These are phyloP conservation scores for Fraxinus greggii DNA, from an alignment of 305 asterid species.

Conservation along the genomic window DNA sequence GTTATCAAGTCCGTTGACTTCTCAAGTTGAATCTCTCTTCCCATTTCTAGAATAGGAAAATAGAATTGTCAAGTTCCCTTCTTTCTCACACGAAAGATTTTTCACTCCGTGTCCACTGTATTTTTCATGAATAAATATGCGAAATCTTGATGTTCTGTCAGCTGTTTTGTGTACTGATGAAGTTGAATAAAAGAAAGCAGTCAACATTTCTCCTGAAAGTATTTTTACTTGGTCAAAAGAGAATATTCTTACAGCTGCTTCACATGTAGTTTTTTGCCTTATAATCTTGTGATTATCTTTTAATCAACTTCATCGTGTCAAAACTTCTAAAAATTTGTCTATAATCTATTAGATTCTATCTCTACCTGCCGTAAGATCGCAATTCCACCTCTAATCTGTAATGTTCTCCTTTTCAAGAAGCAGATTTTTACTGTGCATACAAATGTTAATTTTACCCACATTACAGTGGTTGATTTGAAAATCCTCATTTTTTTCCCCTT, in stretches of 20 bases:
- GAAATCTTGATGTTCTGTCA: not conserved
- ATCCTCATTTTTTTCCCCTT: not conserved
- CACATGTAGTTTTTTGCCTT: not conserved
- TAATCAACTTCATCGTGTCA: not conserved
- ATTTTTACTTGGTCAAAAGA: not conserved
- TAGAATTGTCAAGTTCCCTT: not conserved
- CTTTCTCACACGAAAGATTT: not conserved
- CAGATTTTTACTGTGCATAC: not conserved
- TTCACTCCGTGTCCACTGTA: not conserved
- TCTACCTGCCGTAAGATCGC: not conserved
- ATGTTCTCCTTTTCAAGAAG: not conserved
- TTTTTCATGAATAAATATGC: not conserved
- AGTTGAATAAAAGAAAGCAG: not conserved
- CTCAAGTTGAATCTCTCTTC: conserved; percentile 31
- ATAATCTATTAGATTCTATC: not conserved
- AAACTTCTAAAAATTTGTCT: not conserved
- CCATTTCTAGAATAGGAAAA: not conserved
- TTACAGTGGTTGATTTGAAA: not conserved
- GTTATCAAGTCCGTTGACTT: conserved; percentile 71
- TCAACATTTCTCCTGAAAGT: not conserved
- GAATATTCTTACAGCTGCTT: not conserved
- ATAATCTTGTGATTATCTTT: not conserved
- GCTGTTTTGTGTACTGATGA: not conserved
- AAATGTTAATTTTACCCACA: not conserved
- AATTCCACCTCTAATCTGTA: not conserved